These are phyloP conservation scores for Solanum hybrid DNA, from an alignment of 305 asterid genomes.

Conservation along the genomic window DNA sequence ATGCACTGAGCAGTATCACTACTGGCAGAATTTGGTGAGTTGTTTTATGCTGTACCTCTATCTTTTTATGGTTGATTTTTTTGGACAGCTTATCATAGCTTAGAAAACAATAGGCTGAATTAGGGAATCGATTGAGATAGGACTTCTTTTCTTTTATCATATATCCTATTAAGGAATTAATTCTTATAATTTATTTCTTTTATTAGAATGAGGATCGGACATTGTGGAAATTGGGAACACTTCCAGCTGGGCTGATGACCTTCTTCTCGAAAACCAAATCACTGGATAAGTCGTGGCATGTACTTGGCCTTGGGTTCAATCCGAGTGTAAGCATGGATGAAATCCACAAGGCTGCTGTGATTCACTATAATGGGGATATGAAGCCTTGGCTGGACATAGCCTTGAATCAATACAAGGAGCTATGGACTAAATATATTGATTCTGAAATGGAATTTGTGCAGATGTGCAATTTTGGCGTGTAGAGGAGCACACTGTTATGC, in stretches of 20 bases:
- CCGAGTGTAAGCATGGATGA: conserved; percentile 74
- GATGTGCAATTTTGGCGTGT: conserved; percentile 91
- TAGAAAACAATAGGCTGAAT: background rate
- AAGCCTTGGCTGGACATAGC: conserved; percentile 84
- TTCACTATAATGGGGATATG: conserved; percentile 73
- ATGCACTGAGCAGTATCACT: conserved; percentile 53
- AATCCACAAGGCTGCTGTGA: conserved; percentile 59
- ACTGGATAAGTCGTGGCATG: conserved; percentile 66
- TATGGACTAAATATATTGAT: conserved; percentile 74
- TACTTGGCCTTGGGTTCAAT: conserved; percentile 63
- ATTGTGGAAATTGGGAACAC: conserved; percentile 53
- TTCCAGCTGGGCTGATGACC: conserved; percentile 59
- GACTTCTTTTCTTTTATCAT: background rate
- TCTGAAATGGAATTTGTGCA: conserved; percentile 82
- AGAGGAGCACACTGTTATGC: conserved; percentile 19
- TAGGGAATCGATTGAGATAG: background rate
- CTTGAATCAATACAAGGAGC: conserved; percentile 59
- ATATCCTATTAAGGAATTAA: background rate
- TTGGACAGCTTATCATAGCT: background rate
- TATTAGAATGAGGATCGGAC: conserved; percentile 52
- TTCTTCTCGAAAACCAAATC: conserved; percentile 53
- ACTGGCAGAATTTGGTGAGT: conserved; percentile 63
- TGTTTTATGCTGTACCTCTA: background rate
- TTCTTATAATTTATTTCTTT: background rate
- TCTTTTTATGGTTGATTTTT: background rate